Base-by-base conservation (phyloP, 78 protist genomes). In the Dictyostelium brefeldianum region DNA sequence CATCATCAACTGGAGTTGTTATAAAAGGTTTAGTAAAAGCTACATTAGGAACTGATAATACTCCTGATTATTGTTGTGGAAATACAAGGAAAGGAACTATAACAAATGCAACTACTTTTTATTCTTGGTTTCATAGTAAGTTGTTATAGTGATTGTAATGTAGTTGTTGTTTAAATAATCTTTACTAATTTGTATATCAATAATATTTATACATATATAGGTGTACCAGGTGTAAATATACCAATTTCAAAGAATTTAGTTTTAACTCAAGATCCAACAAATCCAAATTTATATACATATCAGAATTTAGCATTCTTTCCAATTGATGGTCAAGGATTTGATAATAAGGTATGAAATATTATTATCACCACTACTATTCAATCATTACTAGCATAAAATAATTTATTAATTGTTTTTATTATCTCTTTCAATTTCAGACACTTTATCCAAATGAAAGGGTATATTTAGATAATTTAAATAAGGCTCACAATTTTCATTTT, bases 401-500 rank as follows among this genome's bases (percentile, higher is more conserved):
- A 47, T 48, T 80, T 59, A 51, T 14, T 51, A 51, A 14, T 51
- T 4, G 15, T 4, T 51, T 4, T 14, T 14, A 48, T 14, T 51
- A 51, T 51, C 15, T 51, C n/a, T n/a, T n/a, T n/a, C n/a, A 14
- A 14, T 4, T 51, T 36, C 2, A 36, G 43, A 36, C 43, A 36
- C 1, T 3, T 54, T 54, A 54, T 54, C 62, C 62, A 54, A 54
- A 54, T 54, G 62, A 54, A 54, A 12, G 3, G 29, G 25, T 11
- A 11, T 17, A 15, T 77, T 65, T 50, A 59, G 41, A 10, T 25
- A 46, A 36, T 36, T 36, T 36, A 36, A 2, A 2, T 36, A 36
- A 36, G 2, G 43, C 43, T 20, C 91, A 77, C 20, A 89, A 89
- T 51, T 89, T 57, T 56, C 84, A 77, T 67, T 89, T 89, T 36